Evolutionary conservation across 2,329 filamentous ascomycete genomes (phyloP), one percentile per base, ranked within the genome.

Genomic region (Cercospora berteroae): DNA sequence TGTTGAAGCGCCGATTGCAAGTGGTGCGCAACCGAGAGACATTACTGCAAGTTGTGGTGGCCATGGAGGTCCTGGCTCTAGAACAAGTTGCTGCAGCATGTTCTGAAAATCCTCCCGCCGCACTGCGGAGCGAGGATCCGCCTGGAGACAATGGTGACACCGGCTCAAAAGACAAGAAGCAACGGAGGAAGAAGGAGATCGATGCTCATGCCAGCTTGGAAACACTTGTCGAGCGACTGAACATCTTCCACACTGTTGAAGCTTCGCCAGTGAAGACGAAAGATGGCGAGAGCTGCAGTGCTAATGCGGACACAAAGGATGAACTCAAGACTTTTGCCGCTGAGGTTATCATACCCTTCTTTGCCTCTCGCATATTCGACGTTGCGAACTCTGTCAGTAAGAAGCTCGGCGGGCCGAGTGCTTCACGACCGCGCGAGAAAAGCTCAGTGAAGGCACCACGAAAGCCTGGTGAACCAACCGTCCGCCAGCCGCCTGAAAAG

Each of bases 221-320:
- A 74, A 82, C 93, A 0, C 86, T 93, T 61, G 86, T 92, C 7
- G 92, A 95, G 77, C 88, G 90, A 57, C 81, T 95, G 25, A 92
- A 90, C 73, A 95, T 95, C 67, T 94, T 91, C 91, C 90, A 94
- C 75, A 92, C 91, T 3, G 89, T 91, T 7, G 87, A 88, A n/a
- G 87, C 23, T 86, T 90, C 70, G 85, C 87, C 64, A 78, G 85
- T 55, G 70, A 78, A 69, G 65, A 72, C 64, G 7, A 50, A 48
- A n/a, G 67, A 65, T 16, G 68, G 68, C 7, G 68, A 70, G 18
- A 70, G 70, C 33, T 60, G 60, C 16, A 72, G 73, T 10, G 69
- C 74, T 64, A 63, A 73, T 66, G 44, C 74, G 64, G 74, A 66
- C 68, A 73, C 67, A 18, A 81, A 66, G 81, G 91, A 94, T 74